These are phyloP conservation scores for Fraxinus velutina DNA, from an alignment of 305 asterid species.

Conservation along the genomic window DNA sequence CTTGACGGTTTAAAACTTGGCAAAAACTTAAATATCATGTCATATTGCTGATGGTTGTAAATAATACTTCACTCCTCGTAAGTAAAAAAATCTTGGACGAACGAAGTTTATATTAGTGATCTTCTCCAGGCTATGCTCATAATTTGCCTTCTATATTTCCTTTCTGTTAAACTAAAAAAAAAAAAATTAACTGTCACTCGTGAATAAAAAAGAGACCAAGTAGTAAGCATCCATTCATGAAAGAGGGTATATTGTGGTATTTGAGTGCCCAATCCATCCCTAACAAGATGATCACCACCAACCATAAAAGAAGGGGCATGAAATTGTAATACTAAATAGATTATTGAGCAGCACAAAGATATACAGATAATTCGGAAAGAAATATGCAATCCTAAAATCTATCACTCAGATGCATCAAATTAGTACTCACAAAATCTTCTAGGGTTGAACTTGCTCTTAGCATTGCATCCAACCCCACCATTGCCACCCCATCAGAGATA, in stretches of 20 bases:
- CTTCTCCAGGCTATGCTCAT: neutral
- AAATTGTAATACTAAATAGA: neutral
- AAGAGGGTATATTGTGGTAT: neutral
- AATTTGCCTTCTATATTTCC: neutral
- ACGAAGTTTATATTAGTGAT: neutral
- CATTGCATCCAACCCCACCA: slow-evolving; percentile 71
- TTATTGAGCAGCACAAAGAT: neutral
- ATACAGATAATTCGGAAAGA: neutral
- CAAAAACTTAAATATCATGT: neutral
- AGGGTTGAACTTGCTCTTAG: slow-evolving; percentile 80
- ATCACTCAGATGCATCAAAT: slow-evolving; percentile 8
- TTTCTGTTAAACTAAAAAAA: neutral
- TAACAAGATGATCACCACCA: neutral
- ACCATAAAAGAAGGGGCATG: neutral
- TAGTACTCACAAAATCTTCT: slow-evolving; percentile 85
- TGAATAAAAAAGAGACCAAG: neutral
- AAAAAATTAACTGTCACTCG: neutral
- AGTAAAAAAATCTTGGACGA: neutral
- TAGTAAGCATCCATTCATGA: slow-evolving; percentile 6
- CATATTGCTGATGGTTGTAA: neutral
- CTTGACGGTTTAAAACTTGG: neutral
- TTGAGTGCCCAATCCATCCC: neutral
- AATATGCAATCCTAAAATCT: neutral
- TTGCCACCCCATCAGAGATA: slow-evolving; percentile 37
- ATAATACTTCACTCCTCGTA: neutral